Percentiles rank a stretch among this genome's conserved stretches.
These are phyloP conservation scores for Avena insularis DNA, from an alignment of 176 grass and related monocot species.

Conservation along the genomic window DNA sequence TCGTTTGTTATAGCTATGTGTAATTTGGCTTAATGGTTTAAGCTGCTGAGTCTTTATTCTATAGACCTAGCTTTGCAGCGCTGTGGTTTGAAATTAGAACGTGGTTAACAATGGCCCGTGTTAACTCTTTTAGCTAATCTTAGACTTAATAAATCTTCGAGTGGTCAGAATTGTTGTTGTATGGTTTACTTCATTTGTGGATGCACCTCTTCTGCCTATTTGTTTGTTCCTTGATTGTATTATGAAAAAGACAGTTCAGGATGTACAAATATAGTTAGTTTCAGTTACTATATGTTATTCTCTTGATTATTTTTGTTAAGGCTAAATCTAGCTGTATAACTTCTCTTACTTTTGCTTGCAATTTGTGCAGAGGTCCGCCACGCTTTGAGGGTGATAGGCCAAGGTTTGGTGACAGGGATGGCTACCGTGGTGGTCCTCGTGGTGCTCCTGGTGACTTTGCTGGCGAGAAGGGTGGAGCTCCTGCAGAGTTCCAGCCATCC, in stretches of 20 bases:
- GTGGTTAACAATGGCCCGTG: background rate
- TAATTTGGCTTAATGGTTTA: background rate
- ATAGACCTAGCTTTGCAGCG: background rate
- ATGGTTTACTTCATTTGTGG: background rate
- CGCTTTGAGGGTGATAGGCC: slow-evolving; percentile 89
- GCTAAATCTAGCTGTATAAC: background rate
- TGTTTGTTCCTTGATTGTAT: background rate
- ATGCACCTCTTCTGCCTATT: background rate
- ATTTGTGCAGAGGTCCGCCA: slow-evolving; percentile 64
- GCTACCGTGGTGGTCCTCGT: slow-evolving; percentile 84
- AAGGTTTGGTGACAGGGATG: slow-evolving; percentile 91
- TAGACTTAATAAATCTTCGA: background rate
- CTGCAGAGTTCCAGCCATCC: slow-evolving; percentile 86
- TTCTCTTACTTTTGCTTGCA: background rate
- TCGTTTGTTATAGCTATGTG: background rate
- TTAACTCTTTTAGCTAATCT: background rate
- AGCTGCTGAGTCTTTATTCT: too few relatives aligned
- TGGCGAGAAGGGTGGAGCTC: slow-evolving; percentile 86
- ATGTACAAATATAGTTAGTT: background rate
- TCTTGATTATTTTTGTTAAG: background rate
- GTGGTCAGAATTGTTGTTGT: background rate
- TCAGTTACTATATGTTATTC: background rate
- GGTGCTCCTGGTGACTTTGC: slow-evolving; percentile 77
- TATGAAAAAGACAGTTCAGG: background rate
- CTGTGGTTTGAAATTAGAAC: background rate